Evolutionary conservation across 257 asterid genomes (phyloP), one percentile per base, ranked within the genome.

Genomic region (Solanum paucissectum): DNA sequence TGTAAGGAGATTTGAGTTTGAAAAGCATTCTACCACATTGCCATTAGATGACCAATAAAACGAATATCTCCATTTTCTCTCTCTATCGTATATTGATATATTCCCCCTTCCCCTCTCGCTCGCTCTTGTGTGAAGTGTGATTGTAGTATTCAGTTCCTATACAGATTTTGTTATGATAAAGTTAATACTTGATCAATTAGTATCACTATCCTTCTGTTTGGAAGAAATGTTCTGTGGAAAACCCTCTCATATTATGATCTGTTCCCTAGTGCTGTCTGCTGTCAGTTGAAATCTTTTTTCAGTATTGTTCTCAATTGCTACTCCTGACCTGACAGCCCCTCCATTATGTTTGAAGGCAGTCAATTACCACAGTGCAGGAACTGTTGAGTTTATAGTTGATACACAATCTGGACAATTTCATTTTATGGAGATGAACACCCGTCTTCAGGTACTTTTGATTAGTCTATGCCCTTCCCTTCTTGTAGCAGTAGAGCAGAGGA

Each of bases 401-500:
- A 96, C 99, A 44, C 85, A 88, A 89, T 92, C 98, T 33, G 99
- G 97, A 87, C 88, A 95, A 68, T 97, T 97, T 90, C 94, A 95
- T 92, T 97, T 97, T 90, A 97, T 97, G 99, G 99, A 97, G 99
- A 97, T 97, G 99, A 97, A 97, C 91, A 97, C 99, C 90, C 99
- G 99, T 81, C 98, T 97, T 87, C 99, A 97, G 99, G 99, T 97
- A 87, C 85, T 87, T 91, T 91, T 72, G 62, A 18, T 83, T 82
- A 84, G 71, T 81, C 66, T 86, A 66, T 52, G 44, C 46, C 58
- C 85, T 87, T 86, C 83, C 85, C 87, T 38, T 88, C 76, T 71
- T 73, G 60, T 81, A 34, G 52, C 86, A 88, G 76, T 71, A 87
- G 68, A 88, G 87, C 82, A 87, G 87, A 84, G 83, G 75, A 76